Evolutionary conservation across 805 yeast genomes (phyloP).

Genomic region (Wickerhamomyces canadensis): DNA sequence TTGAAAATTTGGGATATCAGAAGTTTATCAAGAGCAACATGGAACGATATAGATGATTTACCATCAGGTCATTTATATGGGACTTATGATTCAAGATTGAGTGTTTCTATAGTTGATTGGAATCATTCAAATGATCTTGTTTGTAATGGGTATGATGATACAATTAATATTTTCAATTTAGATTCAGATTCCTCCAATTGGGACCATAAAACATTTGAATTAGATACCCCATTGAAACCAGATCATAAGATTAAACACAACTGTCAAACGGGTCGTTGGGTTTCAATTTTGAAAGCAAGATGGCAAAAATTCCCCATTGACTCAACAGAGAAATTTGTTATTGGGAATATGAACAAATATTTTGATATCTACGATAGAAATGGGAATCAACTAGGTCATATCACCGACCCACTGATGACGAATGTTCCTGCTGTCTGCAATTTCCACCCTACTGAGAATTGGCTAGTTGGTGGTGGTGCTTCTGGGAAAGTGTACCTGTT

Average conservation of each 20-base stretch:
- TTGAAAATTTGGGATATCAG: conserved; percentile 86
- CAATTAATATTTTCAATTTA: conserved; percentile 65
- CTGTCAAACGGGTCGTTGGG: conserved; percentile 98
- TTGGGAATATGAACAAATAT: conserved; percentile 88
- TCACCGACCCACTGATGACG: conserved; percentile 57
- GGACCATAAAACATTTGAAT: conserved; percentile 6
- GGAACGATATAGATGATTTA: conserved; percentile 52
- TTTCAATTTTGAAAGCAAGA: conserved; percentile 78
- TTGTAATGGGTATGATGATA: conserved; percentile 91
- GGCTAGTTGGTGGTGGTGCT: conserved; percentile 93
- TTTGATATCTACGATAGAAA: conserved; percentile 75
- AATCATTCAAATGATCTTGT: conserved; percentile 62
- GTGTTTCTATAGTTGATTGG: conserved; percentile 79
- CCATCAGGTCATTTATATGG: conserved; percentile 38
- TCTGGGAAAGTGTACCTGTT: conserved; percentile 80
- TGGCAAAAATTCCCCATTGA: conserved; percentile 79
- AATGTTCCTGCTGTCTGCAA: conserved; percentile 90
- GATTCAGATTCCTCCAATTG: conserved; percentile 22
- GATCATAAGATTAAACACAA: conserved; percentile 69
- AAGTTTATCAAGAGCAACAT: conserved; percentile 35
- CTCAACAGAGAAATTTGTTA: conserved; percentile 74
- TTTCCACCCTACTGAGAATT: conserved; percentile 81
- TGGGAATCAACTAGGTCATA: conserved; percentile 76
- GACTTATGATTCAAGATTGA: conserved; percentile 64
- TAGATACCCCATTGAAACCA: conserved; percentile 45